Evolutionary conservation across 2,329 filamentous ascomycete genomes (phyloP).

Genomic region (Botrytis pseudocinerea): DNA sequence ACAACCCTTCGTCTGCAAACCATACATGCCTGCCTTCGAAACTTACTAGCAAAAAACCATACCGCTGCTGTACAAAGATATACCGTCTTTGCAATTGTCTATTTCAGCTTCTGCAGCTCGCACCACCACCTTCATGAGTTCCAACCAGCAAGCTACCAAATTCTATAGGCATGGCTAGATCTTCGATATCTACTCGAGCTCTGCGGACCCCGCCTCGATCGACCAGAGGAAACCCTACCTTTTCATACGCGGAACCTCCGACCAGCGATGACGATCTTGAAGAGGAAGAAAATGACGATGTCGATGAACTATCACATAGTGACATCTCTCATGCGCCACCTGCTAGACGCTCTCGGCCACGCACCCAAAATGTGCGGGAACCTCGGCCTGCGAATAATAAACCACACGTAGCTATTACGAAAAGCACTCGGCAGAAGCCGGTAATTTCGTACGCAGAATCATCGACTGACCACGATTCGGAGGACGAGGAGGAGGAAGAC

Average conservation of each 20-base stretch:
- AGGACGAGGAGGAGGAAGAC: slow-evolving; percentile 16
- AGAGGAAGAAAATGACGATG: slow-evolving; percentile 4
- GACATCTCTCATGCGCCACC: not conserved
- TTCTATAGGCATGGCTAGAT: slow-evolving; percentile 15
- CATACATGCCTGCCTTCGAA: not conserved
- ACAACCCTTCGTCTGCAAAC: not conserved
- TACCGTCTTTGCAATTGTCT: not conserved
- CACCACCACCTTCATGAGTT: slow-evolving; percentile 8
- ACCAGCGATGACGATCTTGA: slow-evolving; percentile 21
- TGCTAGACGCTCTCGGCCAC: slow-evolving; percentile 7
- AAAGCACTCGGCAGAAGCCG: slow-evolving; percentile 33
- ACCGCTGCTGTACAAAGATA: not conserved
- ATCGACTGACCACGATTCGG: slow-evolving; percentile 27
- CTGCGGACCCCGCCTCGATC: slow-evolving; percentile 16
- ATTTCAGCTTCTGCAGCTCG: not conserved
- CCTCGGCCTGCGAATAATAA: slow-evolving; percentile 25
- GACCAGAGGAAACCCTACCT: slow-evolving; percentile 13
- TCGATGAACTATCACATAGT: not conserved
- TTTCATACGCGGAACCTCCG: slow-evolving; percentile 23
- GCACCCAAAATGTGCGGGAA: slow-evolving; percentile 3
- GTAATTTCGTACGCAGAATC: slow-evolving; percentile 37
- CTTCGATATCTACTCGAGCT: not conserved
- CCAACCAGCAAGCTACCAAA: not conserved
- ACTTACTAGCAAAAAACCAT: not conserved
- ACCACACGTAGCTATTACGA: slow-evolving; percentile 16